Evolutionary conservation across 345 rosid species (phyloP), one percentile per base, ranked within the genome.

Genomic region (Pistacia integerrima): DNA sequence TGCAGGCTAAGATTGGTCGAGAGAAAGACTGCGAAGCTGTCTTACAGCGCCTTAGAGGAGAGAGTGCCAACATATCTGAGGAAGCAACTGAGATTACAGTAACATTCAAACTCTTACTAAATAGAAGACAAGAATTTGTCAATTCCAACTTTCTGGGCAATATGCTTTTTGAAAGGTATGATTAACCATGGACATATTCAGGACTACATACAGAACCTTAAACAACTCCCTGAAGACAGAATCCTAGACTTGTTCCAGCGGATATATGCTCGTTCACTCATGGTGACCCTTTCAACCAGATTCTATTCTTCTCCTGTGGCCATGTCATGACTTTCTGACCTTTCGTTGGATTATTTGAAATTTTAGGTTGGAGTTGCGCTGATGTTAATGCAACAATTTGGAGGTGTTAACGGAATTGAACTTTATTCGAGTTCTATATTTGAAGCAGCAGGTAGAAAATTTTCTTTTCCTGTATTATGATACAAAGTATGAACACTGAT

Each of bases 31-130:
- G 86, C 38, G 87, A 79, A 78, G 80, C 73, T 73, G 79, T 89
- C 41, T 79, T 91, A 41, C 89, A 73, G 58, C 55, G 80, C 44
- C 85, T 89, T 57, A 79, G 93, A 62, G 93, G 95, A 33, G 73
- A 76, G 7, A 67, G 72, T 2, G 77, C 82, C 16, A 77, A 88
- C 78, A 76, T 88, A 72, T 80, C 83, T 52, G 64, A 69, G 49
- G 96, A 91, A 77, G 85, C 89, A 44, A 63, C 84, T 46, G 90
- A 85, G 64, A 89, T 91, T 64, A 67, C 2, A 44, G 93, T 90
- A 35, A 13, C 46, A 14, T 14, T 60, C 6, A 28, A 60, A 60
- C 6, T 25, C 14, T 8, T 58, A 49, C 11, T 9, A 58, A 20
- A 58, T 25, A 58, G 62, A 49, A 7, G 12, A 49, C 54, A 49